Conservation (phyloP, 179 eudicot species). For the Beta lomatogona region DNA sequence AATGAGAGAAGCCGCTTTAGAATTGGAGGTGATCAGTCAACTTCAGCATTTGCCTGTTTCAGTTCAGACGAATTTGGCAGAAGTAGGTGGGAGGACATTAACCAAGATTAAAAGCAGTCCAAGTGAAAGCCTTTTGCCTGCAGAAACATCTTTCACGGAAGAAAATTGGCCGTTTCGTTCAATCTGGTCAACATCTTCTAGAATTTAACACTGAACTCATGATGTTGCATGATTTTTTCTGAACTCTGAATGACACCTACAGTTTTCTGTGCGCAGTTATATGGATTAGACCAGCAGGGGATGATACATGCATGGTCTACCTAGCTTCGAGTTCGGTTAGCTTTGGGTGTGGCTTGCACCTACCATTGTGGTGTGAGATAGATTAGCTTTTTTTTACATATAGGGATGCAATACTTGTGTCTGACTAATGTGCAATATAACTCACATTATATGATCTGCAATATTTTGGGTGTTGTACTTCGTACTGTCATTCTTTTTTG, state of each 20-base stretch:
- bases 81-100: not conserved
- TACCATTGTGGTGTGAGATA: no score
- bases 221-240: not conserved
- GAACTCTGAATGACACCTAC: not conserved
- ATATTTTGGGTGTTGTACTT: no score
- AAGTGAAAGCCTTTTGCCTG: conserved; percentile 8
- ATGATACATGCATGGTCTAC: no score
- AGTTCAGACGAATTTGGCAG: conserved; percentile 4
- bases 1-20: conserved; percentile 33
- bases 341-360: not conserved
- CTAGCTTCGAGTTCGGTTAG: not conserved
- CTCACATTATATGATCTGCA: no score
- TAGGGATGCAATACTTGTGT: no score
- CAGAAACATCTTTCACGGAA: not conserved
- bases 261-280: not conserved
- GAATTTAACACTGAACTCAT: not conserved
- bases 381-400: no score
- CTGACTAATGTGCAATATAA: no score
- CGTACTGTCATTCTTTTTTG: no score
- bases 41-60: conserved; percentile 1
- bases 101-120: conserved; percentile 9
- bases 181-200: conserved; percentile 9
- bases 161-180: conserved; percentile 23
- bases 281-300: not conserved
- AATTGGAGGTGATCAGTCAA: conserved; percentile 31